phyloP scores from a whole-genome alignment of 345 rosid genomes.

The Lepidium sativum region DNA sequence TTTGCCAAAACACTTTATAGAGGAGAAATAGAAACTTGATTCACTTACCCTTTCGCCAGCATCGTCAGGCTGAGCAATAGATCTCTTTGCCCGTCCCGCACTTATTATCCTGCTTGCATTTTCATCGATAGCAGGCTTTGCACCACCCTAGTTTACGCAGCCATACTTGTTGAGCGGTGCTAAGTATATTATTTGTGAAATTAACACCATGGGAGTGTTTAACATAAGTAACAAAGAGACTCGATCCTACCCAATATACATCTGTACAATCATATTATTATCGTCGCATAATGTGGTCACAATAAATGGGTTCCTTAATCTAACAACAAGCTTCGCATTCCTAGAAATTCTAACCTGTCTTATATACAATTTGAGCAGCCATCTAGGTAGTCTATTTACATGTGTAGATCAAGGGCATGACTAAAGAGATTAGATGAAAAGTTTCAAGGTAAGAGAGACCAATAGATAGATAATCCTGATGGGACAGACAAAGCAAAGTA shows the following conservation, averaged over 20 bases:
- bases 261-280: neutral
- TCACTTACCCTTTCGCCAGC: conserved; percentile 62
- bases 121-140: conserved; percentile 70
- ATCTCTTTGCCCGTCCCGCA: conserved; percentile 91
- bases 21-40: neutral
- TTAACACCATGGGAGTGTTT: conserved; percentile 25
- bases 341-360: neutral
- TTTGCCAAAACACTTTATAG: neutral
- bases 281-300: neutral
- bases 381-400: neutral
- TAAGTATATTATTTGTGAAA: conserved; percentile 89
- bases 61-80: conserved; percentile 58
- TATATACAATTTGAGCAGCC: neutral
- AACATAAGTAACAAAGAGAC: neutral
- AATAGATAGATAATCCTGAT: conserved; percentile 89
- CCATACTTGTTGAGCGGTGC: conserved; percentile 98
- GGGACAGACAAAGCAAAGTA: conserved; percentile 99
- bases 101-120: conserved; percentile 79
- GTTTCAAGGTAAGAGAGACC: conserved; percentile 40
- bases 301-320: neutral
- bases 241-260: neutral
- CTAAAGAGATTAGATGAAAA: neutral
- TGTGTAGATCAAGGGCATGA: neutral
- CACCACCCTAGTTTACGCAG: conserved; percentile 93
- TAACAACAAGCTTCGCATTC: neutral